These are phyloP conservation scores for Strombidium stylifer DNA, from an alignment of 73 alveolate species.

Conservation along the genomic window DNA sequence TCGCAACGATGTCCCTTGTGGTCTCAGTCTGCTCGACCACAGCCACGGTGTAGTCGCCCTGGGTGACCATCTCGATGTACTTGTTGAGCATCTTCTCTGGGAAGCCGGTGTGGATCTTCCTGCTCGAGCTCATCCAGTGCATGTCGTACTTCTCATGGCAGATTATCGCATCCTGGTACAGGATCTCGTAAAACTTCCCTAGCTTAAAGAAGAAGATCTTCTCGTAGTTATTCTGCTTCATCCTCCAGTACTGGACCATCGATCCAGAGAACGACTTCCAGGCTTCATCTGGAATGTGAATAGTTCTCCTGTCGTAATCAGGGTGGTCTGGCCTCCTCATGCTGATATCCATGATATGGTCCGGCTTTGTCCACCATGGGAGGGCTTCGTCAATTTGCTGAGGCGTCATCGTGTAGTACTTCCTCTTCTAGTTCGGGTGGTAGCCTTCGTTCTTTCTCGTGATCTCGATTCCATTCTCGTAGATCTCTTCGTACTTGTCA, in stretches of 20 bases:
- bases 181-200: conserved; percentile 82
- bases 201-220: conserved; percentile 59
- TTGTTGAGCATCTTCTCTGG: conserved; percentile 88
- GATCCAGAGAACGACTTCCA: conserved; percentile 76
- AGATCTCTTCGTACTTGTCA: no score
- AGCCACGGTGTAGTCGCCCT: conserved; percentile 84
- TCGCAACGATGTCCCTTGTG: conserved; percentile 70
- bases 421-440: no score
- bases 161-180: conserved; percentile 75
- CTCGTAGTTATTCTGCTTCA: conserved; percentile 62
- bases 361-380: conserved; percentile 45
- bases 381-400: not conserved
- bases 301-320: conserved; percentile 65
- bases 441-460: no score
- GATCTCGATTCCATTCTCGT: no score
- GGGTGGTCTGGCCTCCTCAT: conserved; percentile 57
- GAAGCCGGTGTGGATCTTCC: conserved; percentile 84
- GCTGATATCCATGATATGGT: conserved; percentile 47
- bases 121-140: conserved; percentile 84
- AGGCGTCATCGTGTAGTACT: no score
- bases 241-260: conserved; percentile 70
- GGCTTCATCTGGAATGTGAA: conserved; percentile 54
- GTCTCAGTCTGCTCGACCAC: conserved; percentile 96
- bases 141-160: conserved; percentile 63
- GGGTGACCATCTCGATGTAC: conserved; percentile 70